Evolutionary conservation across 2,329 filamentous ascomycete species (phyloP).

Genomic region (Epichloe typhina): DNA sequence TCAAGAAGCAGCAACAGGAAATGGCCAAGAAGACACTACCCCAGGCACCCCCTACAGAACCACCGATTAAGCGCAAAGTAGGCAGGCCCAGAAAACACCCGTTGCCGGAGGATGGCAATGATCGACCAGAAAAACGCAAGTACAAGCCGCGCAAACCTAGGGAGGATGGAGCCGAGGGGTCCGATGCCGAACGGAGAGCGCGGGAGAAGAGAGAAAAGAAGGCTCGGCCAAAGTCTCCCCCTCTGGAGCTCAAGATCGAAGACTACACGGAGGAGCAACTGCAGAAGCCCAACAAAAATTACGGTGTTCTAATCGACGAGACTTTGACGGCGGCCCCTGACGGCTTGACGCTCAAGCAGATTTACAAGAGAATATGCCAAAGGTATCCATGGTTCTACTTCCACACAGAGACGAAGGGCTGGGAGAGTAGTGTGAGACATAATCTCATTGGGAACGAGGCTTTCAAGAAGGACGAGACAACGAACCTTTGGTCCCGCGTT

Average conservation of each 20-base stretch:
- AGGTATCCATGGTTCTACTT: constrained; percentile 49
- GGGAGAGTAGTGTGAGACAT: constrained; percentile 52
- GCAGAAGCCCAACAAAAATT: constrained; percentile 49
- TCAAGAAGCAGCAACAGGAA: constrained; percentile 42
- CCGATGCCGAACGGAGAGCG: constrained; percentile 40
- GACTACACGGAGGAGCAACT: constrained; percentile 46
- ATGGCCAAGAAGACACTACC: constrained; percentile 38
- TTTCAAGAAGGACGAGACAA: constrained; percentile 44
- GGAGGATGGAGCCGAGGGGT: constrained; percentile 42
- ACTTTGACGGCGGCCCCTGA: constrained; percentile 40
- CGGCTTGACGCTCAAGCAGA: constrained; percentile 46
- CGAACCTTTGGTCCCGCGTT: constrained; percentile 43
- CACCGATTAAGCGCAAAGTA: constrained; percentile 49
- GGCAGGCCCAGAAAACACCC: constrained; percentile 53
- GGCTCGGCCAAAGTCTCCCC: constrained; percentile 46
- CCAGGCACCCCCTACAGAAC: constrained; percentile 33
- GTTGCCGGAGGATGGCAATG: constrained; percentile 39
- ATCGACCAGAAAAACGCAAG: constrained; percentile 49
- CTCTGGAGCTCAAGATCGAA: constrained; percentile 38
- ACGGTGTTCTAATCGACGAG: constrained; percentile 47
- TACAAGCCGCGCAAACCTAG: constrained; percentile 50
- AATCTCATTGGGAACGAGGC: constrained; percentile 50
- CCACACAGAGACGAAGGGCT: constrained; percentile 48
- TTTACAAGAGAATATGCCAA: constrained; percentile 47
- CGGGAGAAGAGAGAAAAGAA: constrained; percentile 50